phyloP scores from a whole-genome alignment of 208 protist genomes.

The Leishmania guyanensis region DNA sequence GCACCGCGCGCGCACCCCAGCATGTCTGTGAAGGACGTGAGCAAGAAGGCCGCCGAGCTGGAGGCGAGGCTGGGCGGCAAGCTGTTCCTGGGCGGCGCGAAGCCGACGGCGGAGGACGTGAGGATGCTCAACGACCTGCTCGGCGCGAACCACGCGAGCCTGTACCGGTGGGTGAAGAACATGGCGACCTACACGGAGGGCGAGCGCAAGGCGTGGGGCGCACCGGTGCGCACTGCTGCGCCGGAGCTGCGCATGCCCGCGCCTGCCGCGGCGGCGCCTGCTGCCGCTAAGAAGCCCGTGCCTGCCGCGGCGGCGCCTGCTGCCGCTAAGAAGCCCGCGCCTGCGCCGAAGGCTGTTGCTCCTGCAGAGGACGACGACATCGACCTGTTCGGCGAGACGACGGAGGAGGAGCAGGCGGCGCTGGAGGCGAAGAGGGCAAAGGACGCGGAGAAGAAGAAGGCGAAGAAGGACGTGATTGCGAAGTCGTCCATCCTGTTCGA shows the following conservation, averaged over 20 bases:
- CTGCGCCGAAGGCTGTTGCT: slow-evolving; percentile 32
- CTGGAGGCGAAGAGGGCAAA: slow-evolving; percentile 88
- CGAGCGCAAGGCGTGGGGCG: slow-evolving; percentile 57
- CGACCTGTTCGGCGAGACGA: slow-evolving; percentile 89
- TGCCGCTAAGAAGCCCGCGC: slow-evolving; percentile 25
- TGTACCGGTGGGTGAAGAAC: slow-evolving; percentile 80
- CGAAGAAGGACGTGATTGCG: slow-evolving; percentile 81
- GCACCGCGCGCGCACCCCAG: background rate
- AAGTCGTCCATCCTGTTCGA: slow-evolving; percentile 93
- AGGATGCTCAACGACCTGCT: slow-evolving; percentile 76
- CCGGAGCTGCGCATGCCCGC: slow-evolving; percentile 32
- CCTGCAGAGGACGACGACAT: slow-evolving; percentile 86
- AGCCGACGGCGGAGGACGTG: slow-evolving; percentile 70
- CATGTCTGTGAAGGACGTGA: slow-evolving; percentile 68
- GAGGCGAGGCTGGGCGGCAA: slow-evolving; percentile 62
- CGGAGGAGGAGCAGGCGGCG: slow-evolving; percentile 83
- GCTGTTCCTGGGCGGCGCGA: slow-evolving; percentile 67
- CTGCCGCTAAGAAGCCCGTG: slow-evolving; percentile 52
- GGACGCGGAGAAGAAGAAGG: slow-evolving; percentile 84
- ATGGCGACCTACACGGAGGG: slow-evolving; percentile 66
- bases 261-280: slow-evolving; percentile 12
- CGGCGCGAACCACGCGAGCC: slow-evolving; percentile 43
- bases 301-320: slow-evolving; percentile 29
- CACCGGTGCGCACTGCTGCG: slow-evolving; percentile 55
- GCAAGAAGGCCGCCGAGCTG: slow-evolving; percentile 53